Evolutionary conservation across 257 asterid genomes (phyloP).

Genomic region (Lycium ferocissimum): DNA sequence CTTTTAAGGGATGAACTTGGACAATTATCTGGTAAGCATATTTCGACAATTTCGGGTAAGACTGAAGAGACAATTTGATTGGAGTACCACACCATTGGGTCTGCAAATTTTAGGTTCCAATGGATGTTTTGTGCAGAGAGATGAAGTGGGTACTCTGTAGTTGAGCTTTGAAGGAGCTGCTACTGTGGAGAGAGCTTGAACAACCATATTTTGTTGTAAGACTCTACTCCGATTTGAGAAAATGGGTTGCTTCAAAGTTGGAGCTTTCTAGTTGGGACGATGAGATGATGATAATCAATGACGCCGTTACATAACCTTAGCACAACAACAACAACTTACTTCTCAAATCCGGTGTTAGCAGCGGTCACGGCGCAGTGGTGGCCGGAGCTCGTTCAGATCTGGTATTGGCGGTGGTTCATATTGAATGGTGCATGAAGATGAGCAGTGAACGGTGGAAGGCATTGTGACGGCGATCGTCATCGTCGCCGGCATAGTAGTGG

Average conservation of each 20-base stretch:
- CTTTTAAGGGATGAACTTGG: too few relatives aligned
- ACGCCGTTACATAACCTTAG: neutral
- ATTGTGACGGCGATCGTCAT: too few relatives aligned
- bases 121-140: neutral
- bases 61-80: slow-evolving; percentile 35
- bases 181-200: slow-evolving; percentile 45
- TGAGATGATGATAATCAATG: neutral
- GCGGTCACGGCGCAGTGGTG: too few relatives aligned
- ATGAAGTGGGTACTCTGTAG: slow-evolving; percentile 29
- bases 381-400: too few relatives aligned
- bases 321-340: too few relatives aligned
- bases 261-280: slow-evolving; percentile 13
- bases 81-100: slow-evolving; percentile 51
- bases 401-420: too few relatives aligned
- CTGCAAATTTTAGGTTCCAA: slow-evolving; percentile 32
- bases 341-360: too few relatives aligned
- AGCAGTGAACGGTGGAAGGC: too few relatives aligned
- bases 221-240: neutral
- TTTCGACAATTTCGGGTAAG: too few relatives aligned
- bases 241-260: neutral
- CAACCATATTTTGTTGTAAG: slow-evolving; percentile 50
- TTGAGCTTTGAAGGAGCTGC: slow-evolving; percentile 38
- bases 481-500: too few relatives aligned
- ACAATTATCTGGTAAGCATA: too few relatives aligned
- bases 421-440: too few relatives aligned